Conservation (phyloP, 495 filamentous ascomycete species). For the Aspergillus leporis region DNA sequence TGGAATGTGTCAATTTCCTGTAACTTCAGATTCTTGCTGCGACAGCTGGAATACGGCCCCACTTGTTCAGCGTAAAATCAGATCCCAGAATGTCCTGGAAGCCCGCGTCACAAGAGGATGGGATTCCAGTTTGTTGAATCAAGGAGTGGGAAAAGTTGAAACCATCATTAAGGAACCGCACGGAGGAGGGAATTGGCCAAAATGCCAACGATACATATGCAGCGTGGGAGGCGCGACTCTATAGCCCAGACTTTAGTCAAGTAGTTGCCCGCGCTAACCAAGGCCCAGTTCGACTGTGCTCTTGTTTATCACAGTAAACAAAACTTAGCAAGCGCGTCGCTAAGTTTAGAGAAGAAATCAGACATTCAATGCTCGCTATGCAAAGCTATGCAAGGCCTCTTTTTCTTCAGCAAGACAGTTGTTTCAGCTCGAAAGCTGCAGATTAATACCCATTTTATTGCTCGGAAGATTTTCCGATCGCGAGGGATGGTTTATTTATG, state of each 20-base stretch:
- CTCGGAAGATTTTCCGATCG: neutral
- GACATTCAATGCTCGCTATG: neutral
- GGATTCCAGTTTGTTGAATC: neutral
- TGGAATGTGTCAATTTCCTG: slow-evolving; percentile 13
- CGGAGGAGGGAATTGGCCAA: neutral
- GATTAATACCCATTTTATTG: neutral
- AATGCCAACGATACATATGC: neutral
- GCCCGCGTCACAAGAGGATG: neutral
- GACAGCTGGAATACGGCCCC: neutral
- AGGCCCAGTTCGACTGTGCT: neutral
- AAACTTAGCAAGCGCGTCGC: neutral
- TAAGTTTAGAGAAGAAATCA: neutral
- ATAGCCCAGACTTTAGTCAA: neutral
- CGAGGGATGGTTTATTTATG: slow-evolving; percentile 1
- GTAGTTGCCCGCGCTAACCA: neutral
- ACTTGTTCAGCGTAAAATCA: neutral
- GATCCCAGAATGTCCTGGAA: neutral
- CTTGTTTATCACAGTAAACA: neutral
- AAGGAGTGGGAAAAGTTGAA: neutral
- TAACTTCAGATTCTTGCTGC: neutral
- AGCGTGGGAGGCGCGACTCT: neutral
- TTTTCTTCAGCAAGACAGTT: neutral
- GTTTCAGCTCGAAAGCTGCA: neutral
- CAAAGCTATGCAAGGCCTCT: neutral
- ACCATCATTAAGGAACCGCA: neutral